Percentiles rank a stretch among this genome's conserved stretches.
Conservation (phyloP, 2,329 filamentous ascomycete genomes). For the Fusarium oligoseptatum region DNA sequence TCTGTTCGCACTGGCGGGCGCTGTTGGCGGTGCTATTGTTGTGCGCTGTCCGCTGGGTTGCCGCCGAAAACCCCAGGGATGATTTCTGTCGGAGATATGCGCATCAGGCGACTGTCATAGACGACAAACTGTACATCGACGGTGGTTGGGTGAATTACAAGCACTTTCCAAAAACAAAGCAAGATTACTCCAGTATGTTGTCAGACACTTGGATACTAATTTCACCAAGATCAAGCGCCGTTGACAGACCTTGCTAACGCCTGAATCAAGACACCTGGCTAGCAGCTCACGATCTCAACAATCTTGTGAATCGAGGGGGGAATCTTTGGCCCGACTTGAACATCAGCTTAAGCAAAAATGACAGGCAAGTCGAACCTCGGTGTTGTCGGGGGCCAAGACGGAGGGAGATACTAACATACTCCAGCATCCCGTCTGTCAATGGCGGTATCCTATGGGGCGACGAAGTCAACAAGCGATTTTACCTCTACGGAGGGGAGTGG, state of each 20-base stretch:
- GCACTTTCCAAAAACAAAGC: neutral
- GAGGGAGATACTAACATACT: neutral
- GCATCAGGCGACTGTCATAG: slow-evolving; percentile 24
- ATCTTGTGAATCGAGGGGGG: neutral
- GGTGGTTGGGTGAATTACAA: slow-evolving; percentile 18
- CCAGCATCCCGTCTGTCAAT: slow-evolving; percentile 7
- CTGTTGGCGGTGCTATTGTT: neutral
- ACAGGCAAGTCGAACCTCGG: neutral
- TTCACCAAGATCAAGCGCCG: neutral
- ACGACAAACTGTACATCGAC: slow-evolving; percentile 24
- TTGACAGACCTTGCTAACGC: neutral
- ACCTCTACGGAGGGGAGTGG: slow-evolving; percentile 20
- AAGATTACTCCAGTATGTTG: slow-evolving; percentile 15
- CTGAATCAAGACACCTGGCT: slow-evolving; percentile 9
- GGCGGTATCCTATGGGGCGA: slow-evolving; percentile 22
- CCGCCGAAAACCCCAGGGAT: slow-evolving; percentile 8
- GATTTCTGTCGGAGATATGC: slow-evolving; percentile 24
- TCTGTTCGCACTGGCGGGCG: neutral
- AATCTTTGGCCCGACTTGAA: neutral
- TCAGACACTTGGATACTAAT: too few species aligned
- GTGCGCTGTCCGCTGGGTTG: too few species aligned
- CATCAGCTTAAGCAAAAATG: neutral
- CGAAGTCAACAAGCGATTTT: slow-evolving; percentile 18
- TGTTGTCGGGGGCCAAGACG: neutral
- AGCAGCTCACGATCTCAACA: slow-evolving; percentile 14